Base-by-base conservation (phyloP, 2,329 filamentous ascomycete species). In the Aspergillus novofumigatus region DNA sequence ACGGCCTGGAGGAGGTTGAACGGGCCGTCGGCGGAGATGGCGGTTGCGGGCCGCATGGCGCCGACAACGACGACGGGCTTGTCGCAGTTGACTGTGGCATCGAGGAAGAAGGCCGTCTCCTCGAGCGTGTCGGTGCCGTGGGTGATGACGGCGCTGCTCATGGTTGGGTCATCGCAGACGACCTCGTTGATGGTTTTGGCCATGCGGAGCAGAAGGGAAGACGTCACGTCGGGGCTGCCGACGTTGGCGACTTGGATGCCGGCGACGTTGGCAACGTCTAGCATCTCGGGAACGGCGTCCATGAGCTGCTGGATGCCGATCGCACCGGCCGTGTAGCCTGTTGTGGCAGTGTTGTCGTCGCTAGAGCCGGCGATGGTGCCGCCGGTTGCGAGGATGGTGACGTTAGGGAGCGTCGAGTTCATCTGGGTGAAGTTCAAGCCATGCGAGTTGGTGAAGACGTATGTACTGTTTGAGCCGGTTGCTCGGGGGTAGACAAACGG, bases 61-160 rank as follows among this genome's bases (percentile, higher is more conserved):
- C 84, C 85, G 1, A 85, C 84, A 25, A 84, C 66, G 3, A 87
- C 78, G 4, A 87, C 77, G 0, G 85, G 84, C 68, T 87, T 86
- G 29, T 76, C 75, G 47, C 79, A 82, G 62, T 80, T 79, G 35
- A 86, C 68, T 0, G 82, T 84, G 3, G 83, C 71, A 60, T 86
- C 81, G 8, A 87, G 72, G 73, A 86, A 86, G 73, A 87, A 86
- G 8, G 84, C 82, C 0, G 82, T 81, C 69, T 87, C 85, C 64
- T 87, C 85, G 1, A 88, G 75, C 0, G 83, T 86, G 64, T 88
- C 86, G 8, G 86, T 88, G 50, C 86, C 85, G 63, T 88, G 85
- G 0, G 85, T 87, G 53, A 88, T 73, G 35, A 68, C 61, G 48
- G 68, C 66, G 4, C 64, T 67, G 7, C 64, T 59, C 62, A 69